Percentiles rank a stretch among this genome's conserved stretches.
phyloP scores from a whole-genome alignment of 2,329 filamentous ascomycete genomes.

The Chaetomium sp. region DNA sequence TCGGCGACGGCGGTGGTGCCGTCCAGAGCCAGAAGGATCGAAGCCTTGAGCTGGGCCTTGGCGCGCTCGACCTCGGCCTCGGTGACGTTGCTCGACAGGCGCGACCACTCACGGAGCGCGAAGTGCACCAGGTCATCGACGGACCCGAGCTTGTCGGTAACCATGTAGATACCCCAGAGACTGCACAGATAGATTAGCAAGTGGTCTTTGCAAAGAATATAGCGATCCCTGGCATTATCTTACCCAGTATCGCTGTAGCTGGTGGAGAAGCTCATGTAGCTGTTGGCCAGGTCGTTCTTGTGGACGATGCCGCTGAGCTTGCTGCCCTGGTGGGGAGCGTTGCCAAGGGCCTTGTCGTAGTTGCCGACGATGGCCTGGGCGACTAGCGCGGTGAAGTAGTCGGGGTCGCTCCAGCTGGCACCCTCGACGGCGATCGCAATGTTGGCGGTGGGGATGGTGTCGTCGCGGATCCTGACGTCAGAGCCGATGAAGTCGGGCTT shows the following conservation, averaged over 20 bases:
- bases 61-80: constrained; percentile 94
- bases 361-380: constrained; percentile 99
- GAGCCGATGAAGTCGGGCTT: constrained; percentile 96
- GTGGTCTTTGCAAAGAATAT: not conserved
- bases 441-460: constrained; percentile 94
- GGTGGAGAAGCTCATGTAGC: constrained; percentile 99
- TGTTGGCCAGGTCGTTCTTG: constrained; percentile 95
- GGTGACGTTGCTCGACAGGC: constrained; percentile 84
- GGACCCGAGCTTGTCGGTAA: constrained; percentile 82
- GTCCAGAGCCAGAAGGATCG: constrained; percentile 93
- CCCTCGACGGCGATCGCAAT: constrained; percentile 98
- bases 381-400: constrained; percentile 98
- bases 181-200: constrained; percentile 49
- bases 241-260: constrained; percentile 99
- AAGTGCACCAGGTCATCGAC: constrained; percentile 98
- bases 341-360: constrained; percentile 99
- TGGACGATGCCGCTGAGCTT: constrained; percentile 95
- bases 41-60: constrained; percentile 98
- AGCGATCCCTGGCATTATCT: constrained; percentile 38
- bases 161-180: constrained; percentile 99
- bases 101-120: constrained; percentile 96
- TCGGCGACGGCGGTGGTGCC: constrained; percentile 96
- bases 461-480: constrained; percentile 92
- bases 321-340: constrained; percentile 95
- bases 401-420: constrained; percentile 98